Conservation (phyloP, 352 stramenopile species). For the Phytopythium montanum region DNA sequence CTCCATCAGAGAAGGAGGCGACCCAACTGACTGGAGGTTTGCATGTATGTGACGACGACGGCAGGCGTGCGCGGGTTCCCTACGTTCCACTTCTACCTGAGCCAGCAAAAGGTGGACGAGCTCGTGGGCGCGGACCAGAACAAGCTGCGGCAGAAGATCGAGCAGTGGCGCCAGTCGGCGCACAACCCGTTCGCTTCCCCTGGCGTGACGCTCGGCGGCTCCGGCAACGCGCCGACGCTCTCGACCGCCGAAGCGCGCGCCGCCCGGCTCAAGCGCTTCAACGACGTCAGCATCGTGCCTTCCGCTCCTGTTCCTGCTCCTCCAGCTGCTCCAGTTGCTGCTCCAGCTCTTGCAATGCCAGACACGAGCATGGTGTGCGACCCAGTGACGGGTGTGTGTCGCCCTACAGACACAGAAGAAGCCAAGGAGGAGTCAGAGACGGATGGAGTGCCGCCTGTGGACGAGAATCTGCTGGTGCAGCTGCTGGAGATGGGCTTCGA, state of each 20-base stretch:
- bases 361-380: constrained; percentile 69
- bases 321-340: constrained; percentile 3
- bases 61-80: constrained; percentile 80
- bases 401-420: constrained; percentile 23
- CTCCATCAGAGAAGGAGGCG: neutral
- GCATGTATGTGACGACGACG: neutral
- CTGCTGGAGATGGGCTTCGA: constrained; percentile 86
- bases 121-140: constrained; percentile 84
- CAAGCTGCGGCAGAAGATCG: constrained; percentile 80
- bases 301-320: neutral
- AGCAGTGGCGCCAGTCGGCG: constrained; percentile 81
- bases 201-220: constrained; percentile 49
- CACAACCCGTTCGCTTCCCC: constrained; percentile 85
- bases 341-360: constrained; percentile 14
- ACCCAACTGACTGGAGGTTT: neutral
- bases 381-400: constrained; percentile 51
- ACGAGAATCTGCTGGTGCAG: constrained; percentile 61
- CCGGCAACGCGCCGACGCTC: constrained; percentile 17
- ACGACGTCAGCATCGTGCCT: constrained; percentile 57
- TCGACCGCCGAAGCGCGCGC: constrained; percentile 62
- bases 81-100: constrained; percentile 92
- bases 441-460: constrained; percentile 53
- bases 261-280: constrained; percentile 75
- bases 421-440: constrained; percentile 25
- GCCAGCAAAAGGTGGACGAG: constrained; percentile 84